phyloP scores from a whole-genome alignment of 495 filamentous ascomycete genomes.

The Trichoderma orchidacearum region DNA sequence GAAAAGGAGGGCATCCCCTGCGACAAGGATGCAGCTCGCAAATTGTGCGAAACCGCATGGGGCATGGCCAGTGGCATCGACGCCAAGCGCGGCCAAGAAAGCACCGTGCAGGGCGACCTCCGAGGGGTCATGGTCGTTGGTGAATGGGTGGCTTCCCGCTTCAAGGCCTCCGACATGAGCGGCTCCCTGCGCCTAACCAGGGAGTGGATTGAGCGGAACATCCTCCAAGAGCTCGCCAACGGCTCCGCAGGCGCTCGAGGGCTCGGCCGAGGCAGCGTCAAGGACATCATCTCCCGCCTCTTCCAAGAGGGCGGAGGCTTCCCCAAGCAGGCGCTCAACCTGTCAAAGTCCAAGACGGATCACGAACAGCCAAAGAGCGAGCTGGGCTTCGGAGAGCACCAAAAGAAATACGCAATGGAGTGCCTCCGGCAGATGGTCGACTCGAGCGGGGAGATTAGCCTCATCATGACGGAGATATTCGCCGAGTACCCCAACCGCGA shows the following conservation, averaged over 20 bases:
- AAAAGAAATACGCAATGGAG: slow-evolving; percentile 63
- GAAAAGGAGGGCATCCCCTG: slow-evolving; percentile 71
- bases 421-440: slow-evolving; percentile 82
- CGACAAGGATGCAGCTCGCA: slow-evolving; percentile 75
- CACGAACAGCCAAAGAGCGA: slow-evolving; percentile 35
- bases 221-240: slow-evolving; percentile 55
- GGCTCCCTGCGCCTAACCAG: slow-evolving; percentile 44
- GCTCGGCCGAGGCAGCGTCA: slow-evolving; percentile 61
- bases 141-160: slow-evolving; percentile 82
- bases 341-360: slow-evolving; percentile 11
- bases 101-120: slow-evolving; percentile 78
- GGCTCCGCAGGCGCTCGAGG: slow-evolving; percentile 67
- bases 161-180: slow-evolving; percentile 38
- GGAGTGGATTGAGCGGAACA: slow-evolving; percentile 70
- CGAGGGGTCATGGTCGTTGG: slow-evolving; percentile 85
- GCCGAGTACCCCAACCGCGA: slow-evolving; percentile 68
- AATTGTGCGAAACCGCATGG: slow-evolving; percentile 86
- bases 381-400: slow-evolving; percentile 55
- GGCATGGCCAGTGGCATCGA: slow-evolving; percentile 55
- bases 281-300: slow-evolving; percentile 71
- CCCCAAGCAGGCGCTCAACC: slow-evolving; percentile 35
- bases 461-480: slow-evolving; percentile 69
- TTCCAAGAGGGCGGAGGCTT: slow-evolving; percentile 84
- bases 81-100: slow-evolving; percentile 37
- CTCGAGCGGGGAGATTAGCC: slow-evolving; percentile 75